Evolutionary conservation across 2,329 filamentous ascomycete species (phyloP).

Genomic region (Tolypocladium amazonense): DNA sequence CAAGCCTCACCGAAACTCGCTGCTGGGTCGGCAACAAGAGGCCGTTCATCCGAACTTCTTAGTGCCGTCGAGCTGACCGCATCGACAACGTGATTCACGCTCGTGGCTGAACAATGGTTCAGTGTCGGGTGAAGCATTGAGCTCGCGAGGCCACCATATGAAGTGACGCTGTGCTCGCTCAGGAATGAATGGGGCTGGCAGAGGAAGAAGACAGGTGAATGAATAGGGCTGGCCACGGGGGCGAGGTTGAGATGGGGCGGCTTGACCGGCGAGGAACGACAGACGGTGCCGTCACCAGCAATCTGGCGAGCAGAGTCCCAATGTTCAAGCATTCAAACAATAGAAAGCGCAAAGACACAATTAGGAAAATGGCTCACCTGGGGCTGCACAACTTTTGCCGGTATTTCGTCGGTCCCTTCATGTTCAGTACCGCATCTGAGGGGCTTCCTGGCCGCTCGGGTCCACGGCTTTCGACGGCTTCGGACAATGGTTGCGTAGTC

Average conservation of each 20-base stretch:
- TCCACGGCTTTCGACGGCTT: not conserved
- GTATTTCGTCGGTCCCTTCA: conserved; percentile 2
- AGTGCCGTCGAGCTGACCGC: not conserved
- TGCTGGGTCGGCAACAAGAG: not conserved
- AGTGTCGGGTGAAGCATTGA: not conserved
- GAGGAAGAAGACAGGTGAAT: not conserved
- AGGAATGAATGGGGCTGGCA: not conserved
- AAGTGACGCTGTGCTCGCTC: not conserved
- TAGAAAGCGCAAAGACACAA: not conserved
- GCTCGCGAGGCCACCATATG: not conserved
- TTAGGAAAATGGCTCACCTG: conserved; percentile 4
- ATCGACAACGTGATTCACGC: not conserved
- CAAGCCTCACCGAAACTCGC: not conserved
- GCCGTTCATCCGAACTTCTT: not conserved
- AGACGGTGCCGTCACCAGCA: not conserved
- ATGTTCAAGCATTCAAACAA: not conserved
- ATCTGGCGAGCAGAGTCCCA: not conserved
- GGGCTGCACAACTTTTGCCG: not conserved
- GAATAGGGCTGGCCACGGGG: not conserved
- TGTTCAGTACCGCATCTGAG: conserved; percentile 15
- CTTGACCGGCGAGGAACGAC: not conserved
- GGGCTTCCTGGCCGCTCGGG: conserved; percentile 7
- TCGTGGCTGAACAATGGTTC: not conserved
- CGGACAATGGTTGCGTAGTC: not conserved
- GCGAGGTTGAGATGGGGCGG: not conserved